A percentile compares a stretch with the other conserved stretches of the same genome.
Conservation (phyloP, 768 basidiomycete species). For the Hypholoma sublateritium region DNA sequence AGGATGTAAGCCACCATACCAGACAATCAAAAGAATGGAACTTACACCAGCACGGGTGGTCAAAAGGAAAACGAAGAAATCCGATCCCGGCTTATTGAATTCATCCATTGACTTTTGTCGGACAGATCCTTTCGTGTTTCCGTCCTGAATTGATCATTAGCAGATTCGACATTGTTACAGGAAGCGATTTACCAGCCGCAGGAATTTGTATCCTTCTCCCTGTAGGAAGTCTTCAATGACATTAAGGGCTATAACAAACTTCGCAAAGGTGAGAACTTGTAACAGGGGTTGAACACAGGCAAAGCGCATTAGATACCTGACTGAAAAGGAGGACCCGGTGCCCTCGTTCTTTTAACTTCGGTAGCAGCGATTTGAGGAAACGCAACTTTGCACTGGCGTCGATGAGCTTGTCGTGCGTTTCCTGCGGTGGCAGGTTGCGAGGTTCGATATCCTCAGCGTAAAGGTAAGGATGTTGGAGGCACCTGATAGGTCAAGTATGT, state of each 20-base stretch:
- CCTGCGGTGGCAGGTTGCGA: slow-evolving; percentile 47
- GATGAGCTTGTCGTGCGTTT: slow-evolving; percentile 78
- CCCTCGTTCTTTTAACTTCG: slow-evolving; percentile 80
- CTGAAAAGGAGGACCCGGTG: slow-evolving; percentile 92
- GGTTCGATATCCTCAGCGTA: slow-evolving; percentile 82
- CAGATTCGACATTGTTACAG: not conserved
- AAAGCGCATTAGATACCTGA: slow-evolving; percentile 53
- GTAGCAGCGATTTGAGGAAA: slow-evolving; percentile 73
- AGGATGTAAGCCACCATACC: not conserved
- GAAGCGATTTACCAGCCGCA: slow-evolving; percentile 60
- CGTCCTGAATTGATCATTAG: slow-evolving; percentile 58
- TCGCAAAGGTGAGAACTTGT: slow-evolving; percentile 4
- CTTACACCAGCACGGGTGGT: slow-evolving; percentile 85
- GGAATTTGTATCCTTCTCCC: slow-evolving; percentile 78
- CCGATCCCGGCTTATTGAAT: slow-evolving; percentile 86
- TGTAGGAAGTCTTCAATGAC: slow-evolving; percentile 85
- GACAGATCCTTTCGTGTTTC: slow-evolving; percentile 79
- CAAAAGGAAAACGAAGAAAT: slow-evolving; percentile 88
- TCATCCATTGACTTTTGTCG: slow-evolving; percentile 95
- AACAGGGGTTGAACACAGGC: not conserved
- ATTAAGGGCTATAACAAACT: slow-evolving; percentile 89
- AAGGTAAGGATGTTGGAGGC: slow-evolving; percentile 90
- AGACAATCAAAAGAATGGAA: not conserved
- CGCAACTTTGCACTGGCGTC: slow-evolving; percentile 85
- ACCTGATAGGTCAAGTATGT: slow-evolving; percentile 40